Percentiles rank a stretch among this genome's conserved stretches.
phyloP scores from a whole-genome alignment of 768 basidiomycete genomes.

The Collybia sp. region DNA sequence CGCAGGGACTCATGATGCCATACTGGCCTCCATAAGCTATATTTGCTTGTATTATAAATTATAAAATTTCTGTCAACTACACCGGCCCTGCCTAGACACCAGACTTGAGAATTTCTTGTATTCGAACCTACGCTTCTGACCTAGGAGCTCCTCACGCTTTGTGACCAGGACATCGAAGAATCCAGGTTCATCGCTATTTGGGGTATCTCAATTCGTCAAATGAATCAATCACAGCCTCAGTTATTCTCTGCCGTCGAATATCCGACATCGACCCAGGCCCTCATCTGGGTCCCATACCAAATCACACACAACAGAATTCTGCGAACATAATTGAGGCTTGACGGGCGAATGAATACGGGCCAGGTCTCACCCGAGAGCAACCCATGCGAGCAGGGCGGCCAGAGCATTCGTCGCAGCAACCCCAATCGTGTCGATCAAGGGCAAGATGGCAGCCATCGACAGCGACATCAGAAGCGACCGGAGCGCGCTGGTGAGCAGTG shows the following conservation, averaged over 20 bases:
- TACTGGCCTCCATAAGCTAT: too few species aligned
- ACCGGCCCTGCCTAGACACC: too few species aligned
- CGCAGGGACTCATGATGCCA: too few species aligned
- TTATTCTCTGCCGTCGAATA: conserved; percentile 7
- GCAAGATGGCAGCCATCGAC: conserved; percentile 30
- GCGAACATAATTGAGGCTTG: neutral
- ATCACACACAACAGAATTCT: conserved; percentile 9
- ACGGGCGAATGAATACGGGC: neutral
- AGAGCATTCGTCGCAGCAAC: too few species aligned
- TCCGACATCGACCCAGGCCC: conserved; percentile 8
- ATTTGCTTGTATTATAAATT: too few species aligned
- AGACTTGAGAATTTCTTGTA: conserved; percentile 28
- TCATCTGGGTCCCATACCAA: conserved; percentile 7
- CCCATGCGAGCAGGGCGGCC: conserved; percentile 31
- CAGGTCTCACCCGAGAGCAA: conserved; percentile 38
- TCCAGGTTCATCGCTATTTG: too few species aligned
- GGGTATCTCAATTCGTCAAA: too few species aligned
- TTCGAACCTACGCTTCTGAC: conserved; percentile 31
- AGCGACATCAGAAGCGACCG: conserved; percentile 27
- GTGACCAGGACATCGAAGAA: too few species aligned
- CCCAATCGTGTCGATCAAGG: too few species aligned
- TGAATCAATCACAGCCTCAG: neutral
- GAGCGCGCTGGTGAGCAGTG: conserved; percentile 16
- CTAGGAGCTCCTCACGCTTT: conserved; percentile 26
- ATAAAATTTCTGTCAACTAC: too few species aligned